phyloP scores from a whole-genome alignment of 768 basidiomycete species.

The Mycena galericulata region DNA sequence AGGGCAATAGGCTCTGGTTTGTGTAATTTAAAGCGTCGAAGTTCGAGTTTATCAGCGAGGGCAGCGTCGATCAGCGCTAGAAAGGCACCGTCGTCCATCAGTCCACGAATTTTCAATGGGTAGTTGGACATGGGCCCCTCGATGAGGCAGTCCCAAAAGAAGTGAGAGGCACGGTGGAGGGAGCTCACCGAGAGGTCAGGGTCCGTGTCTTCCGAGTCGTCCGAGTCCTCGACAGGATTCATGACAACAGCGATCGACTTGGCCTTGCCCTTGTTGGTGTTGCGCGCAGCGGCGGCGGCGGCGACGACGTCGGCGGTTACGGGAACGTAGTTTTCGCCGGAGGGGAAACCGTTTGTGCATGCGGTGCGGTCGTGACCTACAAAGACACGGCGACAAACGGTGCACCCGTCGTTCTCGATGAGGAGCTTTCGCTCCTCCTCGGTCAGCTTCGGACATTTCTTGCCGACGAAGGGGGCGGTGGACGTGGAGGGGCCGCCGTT shows the following conservation, averaged over 20 bases:
- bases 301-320: slow-evolving; percentile 19
- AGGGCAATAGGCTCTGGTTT: slow-evolving; percentile 18
- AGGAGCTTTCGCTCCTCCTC: slow-evolving; percentile 30
- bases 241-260: slow-evolving; percentile 5
- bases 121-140: neutral
- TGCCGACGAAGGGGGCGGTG: neutral
- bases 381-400: slow-evolving; percentile 38
- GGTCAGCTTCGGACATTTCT: neutral
- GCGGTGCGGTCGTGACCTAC: slow-evolving; percentile 23
- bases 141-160: slow-evolving; percentile 31
- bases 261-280: neutral
- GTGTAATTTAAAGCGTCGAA: slow-evolving; percentile 2
- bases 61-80: slow-evolving; percentile 39
- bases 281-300: too few species aligned
- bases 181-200: slow-evolving; percentile 17
- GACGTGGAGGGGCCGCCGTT: neutral
- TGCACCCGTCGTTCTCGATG: slow-evolving; percentile 35
- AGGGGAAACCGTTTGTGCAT: slow-evolving; percentile 39
- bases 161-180: slow-evolving; percentile 23
- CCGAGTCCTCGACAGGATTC: neutral
- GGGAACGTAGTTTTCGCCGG: slow-evolving; percentile 29
- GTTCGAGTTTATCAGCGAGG: slow-evolving; percentile 17
- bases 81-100: slow-evolving; percentile 44
- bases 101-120: neutral
- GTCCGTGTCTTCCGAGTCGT: slow-evolving; percentile 16